Conservation (phyloP, 2,329 filamentous ascomycete species). For the Aspergillus awamori region DNA sequence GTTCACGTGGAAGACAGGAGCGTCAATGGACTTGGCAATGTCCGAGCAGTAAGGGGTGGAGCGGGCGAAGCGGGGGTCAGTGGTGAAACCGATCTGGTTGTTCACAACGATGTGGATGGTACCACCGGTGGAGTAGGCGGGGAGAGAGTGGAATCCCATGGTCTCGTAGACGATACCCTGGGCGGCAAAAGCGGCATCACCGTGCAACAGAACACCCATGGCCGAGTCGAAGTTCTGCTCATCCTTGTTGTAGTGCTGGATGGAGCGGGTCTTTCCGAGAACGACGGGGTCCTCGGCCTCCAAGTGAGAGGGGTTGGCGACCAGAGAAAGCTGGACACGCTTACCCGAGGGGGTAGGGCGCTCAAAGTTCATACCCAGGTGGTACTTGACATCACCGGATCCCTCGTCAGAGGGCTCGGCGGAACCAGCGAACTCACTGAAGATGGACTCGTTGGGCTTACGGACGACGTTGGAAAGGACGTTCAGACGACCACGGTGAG, state of each 20-base stretch:
- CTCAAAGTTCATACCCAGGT: constrained; percentile 99
- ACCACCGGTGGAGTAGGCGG: constrained; percentile 94
- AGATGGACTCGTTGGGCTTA: constrained; percentile 99
- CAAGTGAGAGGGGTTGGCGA: constrained; percentile 97
- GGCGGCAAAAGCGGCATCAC: constrained; percentile 93
- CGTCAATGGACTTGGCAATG: constrained; percentile 98
- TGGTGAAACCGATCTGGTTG: constrained; percentile 99
- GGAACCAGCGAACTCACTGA: constrained; percentile 93
- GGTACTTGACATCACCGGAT: constrained; percentile 98
- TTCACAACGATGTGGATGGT: constrained; percentile 97
- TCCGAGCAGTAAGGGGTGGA: constrained; percentile 99
- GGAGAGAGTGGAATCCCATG: constrained; percentile 93
- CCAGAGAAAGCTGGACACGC: constrained; percentile 97
- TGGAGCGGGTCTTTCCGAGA: constrained; percentile 93
- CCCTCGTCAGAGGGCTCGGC: constrained; percentile 89
- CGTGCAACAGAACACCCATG: constrained; percentile 95
- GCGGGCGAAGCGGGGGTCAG: constrained; percentile 93
- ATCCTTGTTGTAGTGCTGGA: constrained; percentile 98
- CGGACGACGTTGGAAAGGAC: constrained; percentile 97
- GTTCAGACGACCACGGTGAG: constrained; percentile 96
- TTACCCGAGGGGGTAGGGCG: constrained; percentile 96
- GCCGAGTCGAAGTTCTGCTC: constrained; percentile 85
- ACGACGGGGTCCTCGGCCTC: constrained; percentile 98
- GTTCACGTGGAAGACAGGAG: constrained; percentile 98
- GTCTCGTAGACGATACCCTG: constrained; percentile 99